phyloP scores from a whole-genome alignment of 148 eudicot species.

The Chenopodium berlandieri region DNA sequence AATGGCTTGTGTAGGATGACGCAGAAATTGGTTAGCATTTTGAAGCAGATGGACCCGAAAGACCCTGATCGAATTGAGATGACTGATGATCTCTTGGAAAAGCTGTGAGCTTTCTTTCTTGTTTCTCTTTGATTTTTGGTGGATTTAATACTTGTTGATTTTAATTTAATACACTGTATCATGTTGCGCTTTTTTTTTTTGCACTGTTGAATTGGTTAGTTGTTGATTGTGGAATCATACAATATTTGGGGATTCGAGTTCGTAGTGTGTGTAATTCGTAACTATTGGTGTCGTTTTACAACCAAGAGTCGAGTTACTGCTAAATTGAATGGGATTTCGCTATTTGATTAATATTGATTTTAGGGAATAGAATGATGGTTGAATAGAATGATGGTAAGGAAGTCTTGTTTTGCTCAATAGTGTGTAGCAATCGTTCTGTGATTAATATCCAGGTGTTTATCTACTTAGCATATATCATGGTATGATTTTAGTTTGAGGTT shows the following conservation, averaged over 20 bases:
- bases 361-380: background rate
- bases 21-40: slow-evolving; percentile 72
- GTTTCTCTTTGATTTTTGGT: background rate
- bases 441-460: background rate
- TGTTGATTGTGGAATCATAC: background rate
- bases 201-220: background rate
- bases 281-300: background rate
- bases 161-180: background rate
- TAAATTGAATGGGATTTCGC: background rate
- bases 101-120: slow-evolving; percentile 58
- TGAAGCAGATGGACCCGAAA: slow-evolving; percentile 87
- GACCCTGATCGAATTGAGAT: slow-evolving; percentile 83
- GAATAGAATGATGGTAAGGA: background rate
- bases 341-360: background rate
- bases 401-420: background rate
- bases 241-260: background rate
- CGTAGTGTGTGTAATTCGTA: background rate
- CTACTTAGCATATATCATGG: background rate
- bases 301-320: background rate
- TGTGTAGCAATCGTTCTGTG: background rate
- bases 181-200: background rate
- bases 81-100: slow-evolving; percentile 78
- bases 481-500: background rate
- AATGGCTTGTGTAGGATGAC: slow-evolving; percentile 61
- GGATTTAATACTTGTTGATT: background rate